A percentile compares a stretch with the other conserved stretches of the same genome.
phyloP scores from a whole-genome alignment of 768 basidiomycete species.

The Pholiota microspora region DNA sequence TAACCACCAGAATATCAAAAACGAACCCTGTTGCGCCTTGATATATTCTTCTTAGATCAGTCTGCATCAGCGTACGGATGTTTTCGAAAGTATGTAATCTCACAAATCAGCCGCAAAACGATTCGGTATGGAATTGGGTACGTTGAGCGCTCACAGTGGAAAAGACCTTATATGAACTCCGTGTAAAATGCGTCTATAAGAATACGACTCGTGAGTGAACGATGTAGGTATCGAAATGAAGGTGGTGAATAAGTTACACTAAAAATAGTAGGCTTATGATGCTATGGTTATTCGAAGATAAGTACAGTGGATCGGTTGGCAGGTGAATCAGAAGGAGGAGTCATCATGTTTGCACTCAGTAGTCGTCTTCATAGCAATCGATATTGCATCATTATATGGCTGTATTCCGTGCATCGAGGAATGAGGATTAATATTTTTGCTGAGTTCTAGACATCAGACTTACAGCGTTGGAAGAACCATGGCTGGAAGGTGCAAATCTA shows the following conservation, averaged over 20 bases:
- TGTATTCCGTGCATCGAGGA: neutral
- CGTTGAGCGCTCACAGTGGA: too few relatives aligned
- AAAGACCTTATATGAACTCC: neutral
- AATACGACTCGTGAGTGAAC: neutral
- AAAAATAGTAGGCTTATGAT: neutral
- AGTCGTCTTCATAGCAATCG: neutral
- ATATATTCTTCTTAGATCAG: neutral
- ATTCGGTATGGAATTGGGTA: too few relatives aligned
- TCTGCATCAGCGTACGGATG: neutral
- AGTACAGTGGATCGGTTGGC: neutral
- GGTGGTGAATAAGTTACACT: neutral
- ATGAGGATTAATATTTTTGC: neutral
- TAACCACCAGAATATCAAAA: too few relatives aligned
- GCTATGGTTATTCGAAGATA: neutral
- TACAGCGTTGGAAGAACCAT: neutral
- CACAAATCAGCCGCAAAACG: too few relatives aligned
- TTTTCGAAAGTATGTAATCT: too few relatives aligned
- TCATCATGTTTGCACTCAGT: neutral
- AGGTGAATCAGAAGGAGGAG: neutral
- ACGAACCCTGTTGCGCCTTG: neutral
- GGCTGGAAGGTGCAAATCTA: neutral
- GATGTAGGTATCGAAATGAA: neutral
- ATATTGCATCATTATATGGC: neutral
- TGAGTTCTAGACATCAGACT: neutral
- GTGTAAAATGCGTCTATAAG: neutral